Evolutionary conservation across 108 stramenopile species (phyloP).

Genomic region (Epithemia pelagica): DNA sequence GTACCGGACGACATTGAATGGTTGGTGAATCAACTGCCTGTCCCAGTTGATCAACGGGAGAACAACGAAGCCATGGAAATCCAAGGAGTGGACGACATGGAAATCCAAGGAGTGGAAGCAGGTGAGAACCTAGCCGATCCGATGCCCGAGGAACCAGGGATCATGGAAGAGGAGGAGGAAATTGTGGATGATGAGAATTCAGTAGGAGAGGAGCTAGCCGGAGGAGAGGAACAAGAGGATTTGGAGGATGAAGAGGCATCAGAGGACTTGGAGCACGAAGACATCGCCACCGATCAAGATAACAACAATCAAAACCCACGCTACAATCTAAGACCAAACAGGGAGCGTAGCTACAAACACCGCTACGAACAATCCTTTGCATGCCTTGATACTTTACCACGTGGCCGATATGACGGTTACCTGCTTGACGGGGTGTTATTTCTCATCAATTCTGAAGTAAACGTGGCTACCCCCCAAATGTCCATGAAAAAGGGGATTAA

Average conservation of each 20-base stretch:
- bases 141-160: not conserved
- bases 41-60: not conserved
- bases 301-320: too few species aligned
- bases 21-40: not conserved
- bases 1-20: not conserved
- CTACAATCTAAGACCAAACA: too few species aligned
- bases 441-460: too few species aligned
- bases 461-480: too few species aligned
- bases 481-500: too few species aligned
- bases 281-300: too few species aligned
- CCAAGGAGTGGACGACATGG: not conserved
- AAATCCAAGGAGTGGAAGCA: not conserved
- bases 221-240: too few species aligned
- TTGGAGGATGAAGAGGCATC: not conserved
- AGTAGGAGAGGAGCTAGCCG: not conserved
- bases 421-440: too few species aligned
- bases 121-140: not conserved
- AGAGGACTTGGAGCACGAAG: not conserved
- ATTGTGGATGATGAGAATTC: not conserved
- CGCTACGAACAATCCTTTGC: too few species aligned
- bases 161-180: conserved; percentile 1
- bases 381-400: too few species aligned
- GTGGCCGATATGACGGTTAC: not conserved
- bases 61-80: not conserved
- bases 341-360: too few species aligned